These are phyloP conservation scores for Plectranthus barbatus DNA, from an alignment of 257 asterid species.

Conservation along the genomic window DNA sequence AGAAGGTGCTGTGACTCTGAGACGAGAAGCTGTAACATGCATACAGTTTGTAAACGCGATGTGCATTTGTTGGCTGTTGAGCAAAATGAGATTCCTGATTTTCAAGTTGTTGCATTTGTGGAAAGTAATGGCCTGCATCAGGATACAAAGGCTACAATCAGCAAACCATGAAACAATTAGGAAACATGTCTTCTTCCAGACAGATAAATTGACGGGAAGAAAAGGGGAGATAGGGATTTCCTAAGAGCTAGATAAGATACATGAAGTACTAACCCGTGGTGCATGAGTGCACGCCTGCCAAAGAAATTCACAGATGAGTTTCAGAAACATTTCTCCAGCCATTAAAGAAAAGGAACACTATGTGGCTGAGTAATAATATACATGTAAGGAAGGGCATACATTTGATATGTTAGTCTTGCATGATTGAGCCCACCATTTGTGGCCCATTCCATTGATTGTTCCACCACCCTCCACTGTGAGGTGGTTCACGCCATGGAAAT, in stretches of 20 bases:
- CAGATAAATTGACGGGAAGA: background rate
- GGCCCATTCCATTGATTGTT: conserved; percentile 56
- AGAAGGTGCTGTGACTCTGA: conserved; percentile 52
- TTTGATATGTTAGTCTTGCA: conserved; percentile 68
- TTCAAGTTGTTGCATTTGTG: conserved; percentile 65
- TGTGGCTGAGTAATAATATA: background rate
- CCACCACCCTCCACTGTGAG: conserved; percentile 79
- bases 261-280: conserved; percentile 68
- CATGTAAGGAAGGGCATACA: conserved; percentile 29
- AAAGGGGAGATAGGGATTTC: background rate
- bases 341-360: background rate
- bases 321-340: conserved; percentile 4
- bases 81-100: conserved; percentile 37
- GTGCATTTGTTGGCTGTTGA: conserved; percentile 67
- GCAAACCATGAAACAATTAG: background rate
- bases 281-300: conserved; percentile 83
- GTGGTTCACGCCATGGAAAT: conserved; percentile 51
- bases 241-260: background rate
- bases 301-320: conserved; percentile 1
- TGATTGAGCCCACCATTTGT: conserved; percentile 82
- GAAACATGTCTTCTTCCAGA: background rate
- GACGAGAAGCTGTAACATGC: conserved; percentile 34
- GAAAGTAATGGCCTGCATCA: conserved; percentile 67
- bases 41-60: conserved; percentile 45
- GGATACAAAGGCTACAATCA: background rate